phyloP scores from a whole-genome alignment of 257 asterid genomes.

The Anisodus tanguticus region DNA sequence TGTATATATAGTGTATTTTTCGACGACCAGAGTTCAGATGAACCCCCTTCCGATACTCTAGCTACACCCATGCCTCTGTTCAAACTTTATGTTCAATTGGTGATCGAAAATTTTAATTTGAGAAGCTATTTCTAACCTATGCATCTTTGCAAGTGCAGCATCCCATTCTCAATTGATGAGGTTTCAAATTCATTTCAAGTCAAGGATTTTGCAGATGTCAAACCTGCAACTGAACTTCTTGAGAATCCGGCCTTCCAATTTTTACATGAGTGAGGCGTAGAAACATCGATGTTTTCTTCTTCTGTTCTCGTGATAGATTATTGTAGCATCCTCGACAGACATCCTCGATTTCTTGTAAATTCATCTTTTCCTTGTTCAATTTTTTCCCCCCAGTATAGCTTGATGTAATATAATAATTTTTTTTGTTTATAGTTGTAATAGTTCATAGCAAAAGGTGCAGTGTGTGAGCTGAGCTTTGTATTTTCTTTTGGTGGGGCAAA shows the following conservation, averaged over 20 bases:
- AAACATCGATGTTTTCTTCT: constrained; percentile 30
- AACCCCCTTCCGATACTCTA: too few species aligned
- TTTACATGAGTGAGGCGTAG: constrained; percentile 63
- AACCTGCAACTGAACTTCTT: constrained; percentile 75
- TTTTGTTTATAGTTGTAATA: constrained; percentile 31
- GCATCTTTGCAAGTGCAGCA: constrained; percentile 57
- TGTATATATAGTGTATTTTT: too few species aligned
- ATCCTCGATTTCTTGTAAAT: constrained; percentile 50
- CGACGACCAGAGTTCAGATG: too few species aligned
- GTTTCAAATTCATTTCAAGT: constrained; percentile 68
- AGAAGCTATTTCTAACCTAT: constrained; percentile 13
- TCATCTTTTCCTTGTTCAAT: constrained; percentile 33
- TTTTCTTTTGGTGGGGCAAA: constrained; percentile 38
- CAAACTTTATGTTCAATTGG: not conserved
- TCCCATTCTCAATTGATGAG: constrained; percentile 91
- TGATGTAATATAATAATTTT: constrained; percentile 25
- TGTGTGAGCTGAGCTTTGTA: constrained; percentile 20
- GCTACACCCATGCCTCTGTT: too few species aligned
- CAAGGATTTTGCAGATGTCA: constrained; percentile 85
- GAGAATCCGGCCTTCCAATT: constrained; percentile 85
- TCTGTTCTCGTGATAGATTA: not conserved
- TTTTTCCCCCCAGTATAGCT: constrained; percentile 25
- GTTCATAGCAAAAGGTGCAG: constrained; percentile 25
- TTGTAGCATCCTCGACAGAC: constrained; percentile 24
- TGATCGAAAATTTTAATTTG: not conserved